Evolutionary conservation across 1,284 basidiomycete species (phyloP).

Genomic region (Erythrobasidium hasegawianum): DNA sequence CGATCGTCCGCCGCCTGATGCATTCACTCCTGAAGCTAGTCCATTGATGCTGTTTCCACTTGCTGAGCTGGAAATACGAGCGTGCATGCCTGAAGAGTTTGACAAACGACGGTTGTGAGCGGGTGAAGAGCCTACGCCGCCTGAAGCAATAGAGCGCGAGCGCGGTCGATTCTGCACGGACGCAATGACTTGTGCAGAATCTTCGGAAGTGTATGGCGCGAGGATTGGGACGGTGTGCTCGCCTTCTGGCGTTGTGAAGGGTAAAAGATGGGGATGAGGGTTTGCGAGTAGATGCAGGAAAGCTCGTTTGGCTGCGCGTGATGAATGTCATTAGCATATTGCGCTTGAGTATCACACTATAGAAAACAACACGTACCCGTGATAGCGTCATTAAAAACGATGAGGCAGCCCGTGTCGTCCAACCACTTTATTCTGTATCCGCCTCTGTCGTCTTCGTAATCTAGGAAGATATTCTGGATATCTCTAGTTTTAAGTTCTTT

Average conservation of each 20-base stretch:
- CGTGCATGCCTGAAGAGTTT: conserved; percentile 1
- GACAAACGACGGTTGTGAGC: conserved; percentile 5
- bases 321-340: conserved; percentile 13
- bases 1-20: background rate
- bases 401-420: conserved; percentile 90
- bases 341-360: conserved; percentile 24
- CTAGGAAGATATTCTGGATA: conserved; percentile 82
- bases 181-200: conserved; percentile 84
- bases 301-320: conserved; percentile 75
- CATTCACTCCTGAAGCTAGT: background rate
- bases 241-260: conserved; percentile 39
- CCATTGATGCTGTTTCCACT: background rate
- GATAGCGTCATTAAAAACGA: conserved; percentile 73
- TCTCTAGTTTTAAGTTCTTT: conserved; percentile 96
- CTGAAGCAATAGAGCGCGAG: conserved; percentile 38
- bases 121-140: conserved; percentile 14
- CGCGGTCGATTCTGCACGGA: conserved; percentile 63
- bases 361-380: conserved; percentile 50
- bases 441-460: conserved; percentile 79
- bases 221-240: conserved; percentile 55
- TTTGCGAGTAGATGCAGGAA: conserved; percentile 81
- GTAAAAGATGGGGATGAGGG: conserved; percentile 67
- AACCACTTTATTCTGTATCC: conserved; percentile 99
- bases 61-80: background rate
- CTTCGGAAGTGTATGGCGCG: conserved; percentile 87